Percentiles rank a stretch among this genome's conserved stretches.
Evolutionary conservation across 805 yeast genomes (phyloP).

Genomic region (Saturnispora silvae): DNA sequence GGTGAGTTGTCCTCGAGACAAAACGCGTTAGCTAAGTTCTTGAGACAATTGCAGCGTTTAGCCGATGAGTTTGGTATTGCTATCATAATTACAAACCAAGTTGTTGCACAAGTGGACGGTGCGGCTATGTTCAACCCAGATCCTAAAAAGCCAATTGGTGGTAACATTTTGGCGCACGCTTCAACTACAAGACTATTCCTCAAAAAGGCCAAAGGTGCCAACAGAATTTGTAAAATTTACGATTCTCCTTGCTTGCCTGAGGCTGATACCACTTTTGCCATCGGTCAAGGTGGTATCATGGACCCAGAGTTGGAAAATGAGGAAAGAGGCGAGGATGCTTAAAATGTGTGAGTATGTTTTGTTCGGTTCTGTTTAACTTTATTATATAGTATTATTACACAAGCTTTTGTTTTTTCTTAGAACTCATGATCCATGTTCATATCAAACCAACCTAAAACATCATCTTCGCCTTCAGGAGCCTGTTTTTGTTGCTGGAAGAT

Average conservation of each 20-base stretch:
- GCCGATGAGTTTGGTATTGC: conserved; percentile 99
- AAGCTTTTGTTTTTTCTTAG: conserved; percentile 15
- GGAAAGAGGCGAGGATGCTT: conserved; percentile 42
- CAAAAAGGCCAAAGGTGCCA: conserved; percentile 85
- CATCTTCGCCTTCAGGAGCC: conserved; percentile 57
- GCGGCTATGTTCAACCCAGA: conserved; percentile 84
- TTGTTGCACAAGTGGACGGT: conserved; percentile 94
- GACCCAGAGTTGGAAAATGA: conserved; percentile 55
- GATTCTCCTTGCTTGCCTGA: conserved; percentile 97
- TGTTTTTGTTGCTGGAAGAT: conserved; percentile 75
- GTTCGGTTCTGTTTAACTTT: not conserved
- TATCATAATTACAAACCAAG: conserved; percentile 91
- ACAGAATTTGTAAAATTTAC: conserved; percentile 86
- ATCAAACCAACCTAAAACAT: conserved; percentile 90
- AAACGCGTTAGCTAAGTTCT: conserved; percentile 83
- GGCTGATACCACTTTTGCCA: conserved; percentile 88
- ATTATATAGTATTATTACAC: not conserved
- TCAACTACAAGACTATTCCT: conserved; percentile 88
- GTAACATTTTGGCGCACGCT: conserved; percentile 93
- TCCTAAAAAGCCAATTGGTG: conserved; percentile 97
- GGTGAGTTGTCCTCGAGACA: conserved; percentile 95
- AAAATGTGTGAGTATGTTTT: not conserved
- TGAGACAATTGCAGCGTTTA: conserved; percentile 82
- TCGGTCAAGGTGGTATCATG: conserved; percentile 93
- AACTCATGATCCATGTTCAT: conserved; percentile 62